Base-by-base conservation (phyloP, 78 protist genomes). In the Chrysochromulina tobinii region DNA sequence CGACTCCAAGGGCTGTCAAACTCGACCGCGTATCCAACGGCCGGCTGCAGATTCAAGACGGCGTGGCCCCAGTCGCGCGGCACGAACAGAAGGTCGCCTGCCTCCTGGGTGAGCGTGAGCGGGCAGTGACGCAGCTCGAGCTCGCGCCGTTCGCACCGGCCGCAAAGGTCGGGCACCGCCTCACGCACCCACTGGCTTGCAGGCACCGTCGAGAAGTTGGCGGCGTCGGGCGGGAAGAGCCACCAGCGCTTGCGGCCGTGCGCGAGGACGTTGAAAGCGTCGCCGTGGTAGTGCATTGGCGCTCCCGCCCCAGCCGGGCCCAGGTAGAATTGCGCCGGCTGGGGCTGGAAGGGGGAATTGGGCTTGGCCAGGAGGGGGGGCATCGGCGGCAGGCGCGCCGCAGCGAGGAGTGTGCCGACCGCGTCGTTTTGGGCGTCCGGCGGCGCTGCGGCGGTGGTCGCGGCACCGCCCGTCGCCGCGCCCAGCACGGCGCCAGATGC, bases 1-100 rank as follows among this genome's bases (percentile, higher is more conserved):
- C 38, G 38, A 38, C 38, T 38, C 54, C 79, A 51, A 27, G 27
- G 54, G 2, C 51, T 25, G 6, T 2, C 12, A 21, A 81, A 15
- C 88, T 81, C 88, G 58, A 54, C 25, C 50, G 88, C 88, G 17
- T 58, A 23, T 27, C 54, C 88, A 6, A 81, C 67, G 50, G 69
- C 1, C 61, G 53, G 50, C 48, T 8, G 17, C 17, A 58, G 53
- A 25, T 81, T 81, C 18, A 81, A 68, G 68, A 57, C 67, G 48
- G 69, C 88, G 50, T 81, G 88, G 51, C 88, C 67, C 88, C 88
- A 81, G 9, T 25, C 8, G 69, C 58, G 68, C 7, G 88, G 88
- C 53, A 81, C 51, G 58, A n/a, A 81, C 48, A 81, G 11, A 9
- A 81, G 68, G 67, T 81, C 88, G 51, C 88, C 88, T 3, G 61